Evolutionary conservation across 192 early-diverging fungal species (phyloP).

Genomic region (Coemansia sp.): DNA sequence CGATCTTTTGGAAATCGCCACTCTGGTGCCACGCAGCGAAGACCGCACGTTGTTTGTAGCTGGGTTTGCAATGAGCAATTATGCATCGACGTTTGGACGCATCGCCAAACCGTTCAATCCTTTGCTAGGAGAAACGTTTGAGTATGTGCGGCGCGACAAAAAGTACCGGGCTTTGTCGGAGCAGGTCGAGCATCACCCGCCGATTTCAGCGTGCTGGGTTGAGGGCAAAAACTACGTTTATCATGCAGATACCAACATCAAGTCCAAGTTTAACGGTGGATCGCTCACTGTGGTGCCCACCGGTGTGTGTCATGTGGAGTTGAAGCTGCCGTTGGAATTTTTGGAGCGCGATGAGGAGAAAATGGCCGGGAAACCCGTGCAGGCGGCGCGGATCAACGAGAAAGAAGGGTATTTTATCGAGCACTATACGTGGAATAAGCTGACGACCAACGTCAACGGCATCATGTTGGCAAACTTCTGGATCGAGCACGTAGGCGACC

Average conservation of each 20-base stretch:
- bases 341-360: slow-evolving; percentile 45
- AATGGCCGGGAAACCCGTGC: slow-evolving; percentile 24
- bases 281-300: slow-evolving; percentile 79
- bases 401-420: slow-evolving; percentile 63
- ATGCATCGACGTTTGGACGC: slow-evolving; percentile 75
- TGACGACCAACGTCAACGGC: slow-evolving; percentile 83
- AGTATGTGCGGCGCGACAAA: slow-evolving; percentile 78
- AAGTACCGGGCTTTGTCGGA: slow-evolving; percentile 80
- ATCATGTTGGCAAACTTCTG: slow-evolving; percentile 80
- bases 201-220: slow-evolving; percentile 83
- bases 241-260: slow-evolving; percentile 85
- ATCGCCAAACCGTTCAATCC: slow-evolving; percentile 92
- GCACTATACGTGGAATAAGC: slow-evolving; percentile 87
- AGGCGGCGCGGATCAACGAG: slow-evolving; percentile 43
- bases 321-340: slow-evolving; percentile 66
- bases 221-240: slow-evolving; percentile 79
- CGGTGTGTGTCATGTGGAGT: slow-evolving; percentile 76
- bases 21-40: slow-evolving; percentile 57
- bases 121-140: slow-evolving; percentile 86
- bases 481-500: slow-evolving; percentile 86
- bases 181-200: slow-evolving; percentile 90
- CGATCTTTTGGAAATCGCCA: slow-evolving; percentile 77
- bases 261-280: slow-evolving; percentile 84
- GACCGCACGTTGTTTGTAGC: slow-evolving; percentile 77
- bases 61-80: slow-evolving; percentile 88